phyloP scores from a whole-genome alignment of 169 alveolate species.

The Plasmodium vivax region DNA sequence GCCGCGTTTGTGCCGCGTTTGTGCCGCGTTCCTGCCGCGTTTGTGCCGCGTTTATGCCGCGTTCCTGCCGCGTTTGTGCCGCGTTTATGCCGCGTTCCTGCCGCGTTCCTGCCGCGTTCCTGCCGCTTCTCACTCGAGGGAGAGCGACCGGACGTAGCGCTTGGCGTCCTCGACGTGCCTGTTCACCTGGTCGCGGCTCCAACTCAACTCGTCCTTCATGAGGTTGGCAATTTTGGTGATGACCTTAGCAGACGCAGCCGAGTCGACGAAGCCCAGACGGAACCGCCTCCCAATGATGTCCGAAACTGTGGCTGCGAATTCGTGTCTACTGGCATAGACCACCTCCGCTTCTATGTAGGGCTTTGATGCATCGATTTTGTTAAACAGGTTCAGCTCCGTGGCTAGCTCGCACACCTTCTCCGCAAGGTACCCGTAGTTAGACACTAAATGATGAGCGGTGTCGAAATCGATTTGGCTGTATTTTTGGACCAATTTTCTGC shows the following conservation, averaged over 20 bases:
- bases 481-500: constrained; percentile 73
- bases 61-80: neutral
- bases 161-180: constrained; percentile 75
- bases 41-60: neutral
- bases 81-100: neutral
- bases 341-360: constrained; percentile 85
- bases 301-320: constrained; percentile 84
- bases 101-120: neutral
- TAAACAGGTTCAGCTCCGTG: constrained; percentile 74
- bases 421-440: constrained; percentile 84
- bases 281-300: constrained; percentile 87
- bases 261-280: constrained; percentile 84
- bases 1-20: neutral
- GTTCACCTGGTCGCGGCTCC: constrained; percentile 74
- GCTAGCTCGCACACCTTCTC: constrained; percentile 82
- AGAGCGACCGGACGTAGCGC: constrained; percentile 62
- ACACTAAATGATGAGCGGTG: constrained; percentile 80
- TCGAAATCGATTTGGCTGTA: constrained; percentile 73
- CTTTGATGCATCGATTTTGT: constrained; percentile 77
- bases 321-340: constrained; percentile 82
- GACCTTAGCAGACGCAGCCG: constrained; percentile 74
- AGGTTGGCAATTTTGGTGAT: constrained; percentile 72
- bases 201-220: constrained; percentile 79
- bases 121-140: neutral
- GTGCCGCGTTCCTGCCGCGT: no score